Conservation (phyloP, 306 rosid genomes). For the peach (Prunus persica) region Prunus_persica_NCBIv2 NC_034013.1:11874001-11874500, state of each 20-base stretch:
- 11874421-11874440: not conserved
- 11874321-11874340: conserved; percentile 20
- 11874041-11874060: conserved; percentile 32
- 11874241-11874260: conserved; percentile 92
- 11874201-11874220: conserved; percentile 84
- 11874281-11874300: conserved; percentile 91
- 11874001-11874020: conserved; percentile 49
- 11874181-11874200: conserved; percentile 74
- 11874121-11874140: conserved; percentile 38
- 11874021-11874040: conserved; percentile 36
- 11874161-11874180: conserved; percentile 34
- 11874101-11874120: conserved; percentile 5
- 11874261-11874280: conserved; percentile 78
- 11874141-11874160: conserved; percentile 58
- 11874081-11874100: conserved; percentile 30
- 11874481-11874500: conserved; percentile 8
- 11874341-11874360: not conserved
- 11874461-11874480: not conserved
- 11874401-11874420: not conserved
- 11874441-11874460: not conserved
- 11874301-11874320: conserved; percentile 72
- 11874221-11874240: conserved; percentile 70
- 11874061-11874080: conserved; percentile 17
- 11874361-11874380: not conserved
- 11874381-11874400: not conserved